Percentiles rank a stretch among this genome's conserved stretches.
phyloP scores from a whole-genome alignment of 352 stramenopile species.

The Hyaloperonospora arabidopsidis region DNA sequence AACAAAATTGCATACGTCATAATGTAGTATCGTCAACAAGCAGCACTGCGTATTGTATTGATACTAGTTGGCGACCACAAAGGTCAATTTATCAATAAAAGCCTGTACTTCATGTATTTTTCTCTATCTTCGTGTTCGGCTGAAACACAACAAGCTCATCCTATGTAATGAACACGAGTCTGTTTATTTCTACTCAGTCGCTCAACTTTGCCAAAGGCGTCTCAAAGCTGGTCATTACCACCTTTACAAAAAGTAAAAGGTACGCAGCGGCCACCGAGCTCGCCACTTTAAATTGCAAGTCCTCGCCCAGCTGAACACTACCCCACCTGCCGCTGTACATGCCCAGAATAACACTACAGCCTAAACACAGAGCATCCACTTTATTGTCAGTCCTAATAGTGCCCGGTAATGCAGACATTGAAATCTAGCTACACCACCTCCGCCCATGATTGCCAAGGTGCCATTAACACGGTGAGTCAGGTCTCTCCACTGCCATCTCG shows the following conservation, averaged over 20 bases:
- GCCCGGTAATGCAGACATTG: too few relatives aligned
- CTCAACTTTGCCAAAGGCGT: conserved; percentile 10
- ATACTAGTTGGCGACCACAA: background rate
- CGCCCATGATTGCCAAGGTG: conserved; percentile 42
- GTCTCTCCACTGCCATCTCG: conserved; percentile 68
- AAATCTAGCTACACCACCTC: conserved; percentile 15
- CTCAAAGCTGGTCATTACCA: conserved; percentile 8
- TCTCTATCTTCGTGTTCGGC: too few relatives aligned
- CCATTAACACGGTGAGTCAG: conserved; percentile 50
- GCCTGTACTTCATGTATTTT: too few relatives aligned
- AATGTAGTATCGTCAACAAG: too few relatives aligned
- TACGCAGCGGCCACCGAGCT: conserved; percentile 36
- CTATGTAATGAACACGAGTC: background rate
- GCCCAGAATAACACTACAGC: conserved; percentile 35
- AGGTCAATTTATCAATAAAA: too few relatives aligned
- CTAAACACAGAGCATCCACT: conserved; percentile 8
- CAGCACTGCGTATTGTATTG: too few relatives aligned
- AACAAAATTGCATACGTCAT: too few relatives aligned
- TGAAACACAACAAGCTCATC: too few relatives aligned
- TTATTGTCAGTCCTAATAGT: background rate
- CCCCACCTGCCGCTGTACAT: conserved; percentile 56
- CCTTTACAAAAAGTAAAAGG: conserved; percentile 39
- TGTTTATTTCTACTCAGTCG: conserved; percentile 1
- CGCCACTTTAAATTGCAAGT: conserved; percentile 44
- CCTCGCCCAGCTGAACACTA: conserved; percentile 30